Conservation (phyloP, 129 eudicot genomes). For the Saposhnikovia divaricata region DNA sequence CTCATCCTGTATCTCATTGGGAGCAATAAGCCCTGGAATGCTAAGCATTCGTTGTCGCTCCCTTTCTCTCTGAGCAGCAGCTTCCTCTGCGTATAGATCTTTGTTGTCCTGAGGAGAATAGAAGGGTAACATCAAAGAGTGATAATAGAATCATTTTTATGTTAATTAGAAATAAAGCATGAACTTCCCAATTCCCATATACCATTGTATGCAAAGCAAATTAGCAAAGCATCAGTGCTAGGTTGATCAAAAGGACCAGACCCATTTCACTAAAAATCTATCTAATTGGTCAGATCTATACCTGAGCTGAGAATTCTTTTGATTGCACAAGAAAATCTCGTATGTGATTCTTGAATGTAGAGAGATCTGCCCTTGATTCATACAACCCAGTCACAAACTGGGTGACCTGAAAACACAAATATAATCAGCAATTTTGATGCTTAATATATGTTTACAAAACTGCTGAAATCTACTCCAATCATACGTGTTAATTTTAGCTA, state of each 20-base stretch:
- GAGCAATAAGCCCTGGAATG: conserved; percentile 95
- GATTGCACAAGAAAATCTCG: conserved; percentile 96
- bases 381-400: conserved; percentile 79
- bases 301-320: conserved; percentile 98
- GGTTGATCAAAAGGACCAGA: background rate
- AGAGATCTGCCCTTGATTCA: conserved; percentile 65
- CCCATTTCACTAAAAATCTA: background rate
- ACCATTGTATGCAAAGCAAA: background rate
- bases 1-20: conserved; percentile 95
- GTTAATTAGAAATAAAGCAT: background rate
- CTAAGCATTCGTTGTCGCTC: conserved; percentile 79
- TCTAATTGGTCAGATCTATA: conserved; percentile 1
- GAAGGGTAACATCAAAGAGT: background rate
- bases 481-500: background rate
- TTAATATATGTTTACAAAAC: background rate
- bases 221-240: background rate
- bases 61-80: conserved; percentile 87
- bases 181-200: background rate
- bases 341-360: conserved; percentile 82
- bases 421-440: background rate
- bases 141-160: background rate
- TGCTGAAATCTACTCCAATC: background rate
- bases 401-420: conserved; percentile 40
- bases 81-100: conserved; percentile 96
- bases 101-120: conserved; percentile 71